Percentiles rank a stretch among this genome's conserved stretches.
phyloP scores from a whole-genome alignment of 306 rosid genomes.

The Adenanthera pavonina region DNA sequence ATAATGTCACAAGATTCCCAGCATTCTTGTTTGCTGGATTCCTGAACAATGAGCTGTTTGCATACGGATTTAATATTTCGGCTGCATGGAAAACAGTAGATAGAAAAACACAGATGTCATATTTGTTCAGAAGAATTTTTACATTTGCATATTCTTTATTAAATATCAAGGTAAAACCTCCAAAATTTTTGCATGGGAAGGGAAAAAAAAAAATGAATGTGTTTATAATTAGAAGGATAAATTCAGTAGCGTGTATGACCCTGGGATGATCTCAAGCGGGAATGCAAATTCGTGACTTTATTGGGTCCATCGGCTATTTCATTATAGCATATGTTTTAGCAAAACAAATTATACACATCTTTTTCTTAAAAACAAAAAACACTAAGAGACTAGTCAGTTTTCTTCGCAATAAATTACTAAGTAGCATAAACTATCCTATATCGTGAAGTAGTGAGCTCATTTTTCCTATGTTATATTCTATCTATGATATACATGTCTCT shows the following conservation, averaged over 20 bases:
- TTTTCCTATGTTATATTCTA: background rate
- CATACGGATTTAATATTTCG: slow-evolving; percentile 54
- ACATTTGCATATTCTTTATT: slow-evolving; percentile 7
- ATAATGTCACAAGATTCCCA: slow-evolving; percentile 59
- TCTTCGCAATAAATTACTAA: background rate
- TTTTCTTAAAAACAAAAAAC: background rate
- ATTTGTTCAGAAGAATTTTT: slow-evolving; percentile 11
- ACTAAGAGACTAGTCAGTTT: background rate
- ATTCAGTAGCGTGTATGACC: background rate
- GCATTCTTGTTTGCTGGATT: slow-evolving; percentile 57
- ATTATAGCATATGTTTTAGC: background rate
- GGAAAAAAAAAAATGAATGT: background rate
- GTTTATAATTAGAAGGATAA: slow-evolving; percentile 4
- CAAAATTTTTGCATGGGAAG: slow-evolving; percentile 29
- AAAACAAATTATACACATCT: background rate
- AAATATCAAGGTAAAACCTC: slow-evolving; percentile 24
- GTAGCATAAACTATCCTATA: slow-evolving; percentile 19
- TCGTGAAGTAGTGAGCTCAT: background rate
- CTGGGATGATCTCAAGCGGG: background rate
- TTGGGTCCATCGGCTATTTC: background rate
- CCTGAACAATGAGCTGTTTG: slow-evolving; percentile 48
- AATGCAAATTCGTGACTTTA: background rate
- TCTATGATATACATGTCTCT: background rate
- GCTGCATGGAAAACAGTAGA: slow-evolving; percentile 60
- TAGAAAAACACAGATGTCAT: slow-evolving; percentile 42